A percentile compares a stretch with the other conserved stretches of the same genome.
phyloP scores from a whole-genome alignment of 2,329 filamentous ascomycete genomes.

The Phyllosticta citrichinensis region DNA sequence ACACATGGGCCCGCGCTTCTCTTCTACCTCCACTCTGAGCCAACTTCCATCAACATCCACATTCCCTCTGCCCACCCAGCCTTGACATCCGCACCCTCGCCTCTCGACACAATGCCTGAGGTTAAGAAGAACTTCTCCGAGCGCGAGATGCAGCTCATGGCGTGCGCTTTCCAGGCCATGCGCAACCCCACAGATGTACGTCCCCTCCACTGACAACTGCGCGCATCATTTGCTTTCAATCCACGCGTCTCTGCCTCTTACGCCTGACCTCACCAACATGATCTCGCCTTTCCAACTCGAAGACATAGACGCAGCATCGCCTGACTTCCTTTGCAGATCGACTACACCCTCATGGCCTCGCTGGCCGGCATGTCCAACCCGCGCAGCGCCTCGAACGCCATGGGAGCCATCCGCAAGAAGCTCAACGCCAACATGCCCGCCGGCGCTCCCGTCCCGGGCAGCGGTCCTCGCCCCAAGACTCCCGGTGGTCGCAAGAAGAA shows the following conservation, averaged over 20 bases:
- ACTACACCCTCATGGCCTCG: slow-evolving; percentile 26
- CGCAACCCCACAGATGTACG: slow-evolving; percentile 2
- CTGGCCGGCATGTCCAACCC: slow-evolving; percentile 28
- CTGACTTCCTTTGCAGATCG: slow-evolving; percentile 18
- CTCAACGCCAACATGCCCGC: slow-evolving; percentile 13
- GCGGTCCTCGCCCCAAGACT: neutral
- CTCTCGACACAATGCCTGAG: neutral
- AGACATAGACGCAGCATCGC: neutral
- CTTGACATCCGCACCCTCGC: neutral
- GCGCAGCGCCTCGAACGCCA: slow-evolving; percentile 28
- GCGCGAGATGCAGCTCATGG: slow-evolving; percentile 10
- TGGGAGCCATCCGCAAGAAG: slow-evolving; percentile 26
- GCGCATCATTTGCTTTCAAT: neutral
- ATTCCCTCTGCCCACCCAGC: neutral
- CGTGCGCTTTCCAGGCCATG: slow-evolving; percentile 11
- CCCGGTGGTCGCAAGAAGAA: neutral
- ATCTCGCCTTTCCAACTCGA: neutral
- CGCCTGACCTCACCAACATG: neutral
- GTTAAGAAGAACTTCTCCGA: neutral
- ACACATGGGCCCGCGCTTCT: neutral
- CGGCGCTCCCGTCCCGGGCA: neutral
- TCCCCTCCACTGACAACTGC: neutral
- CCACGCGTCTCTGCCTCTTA: neutral
- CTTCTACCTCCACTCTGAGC: neutral
- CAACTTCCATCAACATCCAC: neutral